phyloP scores from a whole-genome alignment of 306 rosid species.

The Fragaria iinumae region DNA sequence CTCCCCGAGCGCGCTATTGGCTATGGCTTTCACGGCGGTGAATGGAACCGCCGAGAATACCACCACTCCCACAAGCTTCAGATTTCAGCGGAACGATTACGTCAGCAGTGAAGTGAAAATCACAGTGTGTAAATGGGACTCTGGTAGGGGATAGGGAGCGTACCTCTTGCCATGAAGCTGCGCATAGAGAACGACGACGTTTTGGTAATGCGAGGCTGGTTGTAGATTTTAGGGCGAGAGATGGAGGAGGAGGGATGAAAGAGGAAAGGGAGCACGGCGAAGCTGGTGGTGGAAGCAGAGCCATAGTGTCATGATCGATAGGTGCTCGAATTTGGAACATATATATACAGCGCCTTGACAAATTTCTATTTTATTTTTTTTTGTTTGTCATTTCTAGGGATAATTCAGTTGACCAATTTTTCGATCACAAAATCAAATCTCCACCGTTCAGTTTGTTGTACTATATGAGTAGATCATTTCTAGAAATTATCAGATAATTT shows the following conservation, averaged over 20 bases:
- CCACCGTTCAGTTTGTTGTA: no score
- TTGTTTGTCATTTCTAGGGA: no score
- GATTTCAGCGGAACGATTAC: neutral
- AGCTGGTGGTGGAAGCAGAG: conserved; percentile 28
- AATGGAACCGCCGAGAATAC: conserved; percentile 88
- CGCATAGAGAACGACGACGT: conserved; percentile 32
- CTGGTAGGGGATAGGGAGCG: conserved; percentile 8
- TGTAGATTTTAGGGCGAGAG: neutral
- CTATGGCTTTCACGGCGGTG: conserved; percentile 82
- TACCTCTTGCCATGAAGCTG: conserved; percentile 95
- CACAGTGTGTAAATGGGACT: neutral
- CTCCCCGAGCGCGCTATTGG: conserved; percentile 83
- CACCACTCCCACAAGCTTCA: conserved; percentile 83
- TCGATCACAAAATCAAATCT: no score
- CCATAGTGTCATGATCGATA: conserved; percentile 7
- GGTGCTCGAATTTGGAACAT: no score
- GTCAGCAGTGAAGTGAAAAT: neutral
- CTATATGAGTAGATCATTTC: no score
- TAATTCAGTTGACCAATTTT: no score
- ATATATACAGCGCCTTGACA: no score
- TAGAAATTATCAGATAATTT: no score
- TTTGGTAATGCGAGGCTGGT: conserved; percentile 16
- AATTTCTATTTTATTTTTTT: no score
- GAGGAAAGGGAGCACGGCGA: conserved; percentile 18
- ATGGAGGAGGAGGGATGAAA: neutral